Base-by-base conservation (phyloP, 1,284 basidiomycete genomes). In the Cystobasidium slooffiae region DNA sequence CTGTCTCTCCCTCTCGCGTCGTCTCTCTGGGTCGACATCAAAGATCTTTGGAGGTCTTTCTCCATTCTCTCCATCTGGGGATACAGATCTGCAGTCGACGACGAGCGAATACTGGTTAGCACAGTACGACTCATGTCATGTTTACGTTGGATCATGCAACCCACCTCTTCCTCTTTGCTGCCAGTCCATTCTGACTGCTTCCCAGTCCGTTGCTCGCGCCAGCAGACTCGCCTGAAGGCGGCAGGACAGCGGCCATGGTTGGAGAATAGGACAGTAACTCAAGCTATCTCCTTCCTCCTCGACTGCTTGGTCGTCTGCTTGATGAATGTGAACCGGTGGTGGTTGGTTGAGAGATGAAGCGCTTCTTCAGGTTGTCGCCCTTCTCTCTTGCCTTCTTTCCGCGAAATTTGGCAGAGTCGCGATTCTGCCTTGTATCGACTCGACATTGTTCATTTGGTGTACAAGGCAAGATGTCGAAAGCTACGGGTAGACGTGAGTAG, bases 1-100 rank as follows among this genome's bases (percentile, higher is more conserved):
- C 80, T 92, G 90, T 37, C 88, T 87, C 80, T 94, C 91, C 65
- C 92, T 88, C 80, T 93, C 88, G 0, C 88, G 87, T 46, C 88
- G 86, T 53, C 91, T 88, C 9, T 87, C 85, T 3, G 91, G 91
- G 81, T 94, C 91, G n/a, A 87, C 88, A 82, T 93, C 92, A 31
- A 83, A 82, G 10, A 93, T 87, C 78, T 85, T 87, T 12, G 89
- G 88, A 52, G 18, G 73, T 44, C 41, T 67, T 49, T 22, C 37
- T 14, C 22, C 64, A 8, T 64, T 8, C 44, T 46, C 68, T 12
- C n/a, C 41, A n/a, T 59, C 55, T 37, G 66, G 66, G 3, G 66
- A 68, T n/a, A 53, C 46, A n/a, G 66, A 68, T 55, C 66, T 68
- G 66, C 53, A 16, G 55, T 31, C 14, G 46, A 16, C 58, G 39